Base-by-base conservation (phyloP, 2,329 filamentous ascomycete genomes). In the Botrytis byssoidea region DNA sequence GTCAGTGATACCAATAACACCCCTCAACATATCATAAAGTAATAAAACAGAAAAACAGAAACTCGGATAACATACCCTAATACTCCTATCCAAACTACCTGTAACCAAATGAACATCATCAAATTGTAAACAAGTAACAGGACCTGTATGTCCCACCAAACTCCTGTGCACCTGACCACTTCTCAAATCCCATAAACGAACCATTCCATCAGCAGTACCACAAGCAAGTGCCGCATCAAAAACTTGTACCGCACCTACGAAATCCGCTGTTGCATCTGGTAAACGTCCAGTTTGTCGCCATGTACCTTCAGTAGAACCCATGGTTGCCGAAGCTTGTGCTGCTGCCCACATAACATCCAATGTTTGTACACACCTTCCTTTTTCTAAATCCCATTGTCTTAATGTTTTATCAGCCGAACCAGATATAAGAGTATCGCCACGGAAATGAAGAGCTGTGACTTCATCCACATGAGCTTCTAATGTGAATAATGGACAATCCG, bases 301-400 rank as follows among this genome's bases (percentile, higher is more conserved):
- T 74, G 85, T 83, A 68, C 85, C 85, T 71, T 90, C 89, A 65
- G 86, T 87, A 3, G 88, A 86, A 69, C 87, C 87, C 72, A 93
- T 87, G 8, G 89, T 91, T 57, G 91, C 89, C 16, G 91, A 93
- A 20, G 94, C 93, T 84, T 98, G 95, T 3, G 96, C 95, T 7
- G 96, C 95, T 16, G 96, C 96, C 96, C 96, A 99, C 82, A 99
- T 92, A 10, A 99, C 95, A 83, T 99, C 96, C 67, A 99, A 86
- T 4, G 96, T 99, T 83, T 99, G 96, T 71, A 99, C 93, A 82
- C 96, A 98, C 67, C 96, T 92, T n/a, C 96, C 96, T 82, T 95
- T 98, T 79, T 95, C 93, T 68, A 99, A 87, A 85, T 99, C 96
- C 96, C 96, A 99, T 82, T 99, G 96, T 63, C 96, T 91, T 72